Conservation (phyloP, 1,284 basidiomycete genomes). For the Pseudozyma sp. region DNA sequence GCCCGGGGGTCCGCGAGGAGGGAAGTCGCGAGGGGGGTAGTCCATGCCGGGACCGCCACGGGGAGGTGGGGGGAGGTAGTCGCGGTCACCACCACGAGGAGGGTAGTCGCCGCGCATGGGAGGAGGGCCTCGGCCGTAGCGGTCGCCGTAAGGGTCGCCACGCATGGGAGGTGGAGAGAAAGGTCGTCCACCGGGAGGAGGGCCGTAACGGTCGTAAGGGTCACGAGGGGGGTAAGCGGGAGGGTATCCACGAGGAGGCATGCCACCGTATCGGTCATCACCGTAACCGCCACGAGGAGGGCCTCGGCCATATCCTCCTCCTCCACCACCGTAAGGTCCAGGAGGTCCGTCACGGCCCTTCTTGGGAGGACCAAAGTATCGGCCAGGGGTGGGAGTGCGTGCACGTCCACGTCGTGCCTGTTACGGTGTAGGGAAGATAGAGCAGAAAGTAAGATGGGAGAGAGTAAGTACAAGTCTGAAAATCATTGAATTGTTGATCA, state of each 20-base stretch:
- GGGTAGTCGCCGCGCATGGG: constrained; percentile 50
- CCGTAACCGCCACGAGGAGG: constrained; percentile 44
- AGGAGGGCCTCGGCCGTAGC: constrained; percentile 47
- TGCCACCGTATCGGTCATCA: constrained; percentile 75
- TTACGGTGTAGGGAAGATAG: too few relatives aligned
- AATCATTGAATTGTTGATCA: background rate
- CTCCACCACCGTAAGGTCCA: constrained; percentile 48
- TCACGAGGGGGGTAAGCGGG: constrained; percentile 64
- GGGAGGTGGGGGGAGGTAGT: constrained; percentile 46
- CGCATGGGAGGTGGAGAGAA: constrained; percentile 52
- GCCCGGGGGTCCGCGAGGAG: constrained; percentile 51
- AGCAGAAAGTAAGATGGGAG: background rate
- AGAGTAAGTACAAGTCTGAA: background rate
- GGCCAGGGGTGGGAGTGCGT: constrained; percentile 91
- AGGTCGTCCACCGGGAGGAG: constrained; percentile 54
- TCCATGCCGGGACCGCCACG: constrained; percentile 49
- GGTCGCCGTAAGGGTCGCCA: constrained; percentile 46
- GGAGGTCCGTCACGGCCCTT: constrained; percentile 72
- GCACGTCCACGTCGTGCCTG: constrained; percentile 88
- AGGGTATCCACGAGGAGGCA: constrained; percentile 76
- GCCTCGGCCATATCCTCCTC: constrained; percentile 34
- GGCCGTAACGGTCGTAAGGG: constrained; percentile 67
- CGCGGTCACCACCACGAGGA: constrained; percentile 40
- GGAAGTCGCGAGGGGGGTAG: constrained; percentile 55
- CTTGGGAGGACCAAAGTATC: constrained; percentile 92